Percentiles rank a stretch among this genome's conserved stretches.
phyloP scores from a whole-genome alignment of 306 rosid genomes.

The Trifolium subterraneum region DNA sequence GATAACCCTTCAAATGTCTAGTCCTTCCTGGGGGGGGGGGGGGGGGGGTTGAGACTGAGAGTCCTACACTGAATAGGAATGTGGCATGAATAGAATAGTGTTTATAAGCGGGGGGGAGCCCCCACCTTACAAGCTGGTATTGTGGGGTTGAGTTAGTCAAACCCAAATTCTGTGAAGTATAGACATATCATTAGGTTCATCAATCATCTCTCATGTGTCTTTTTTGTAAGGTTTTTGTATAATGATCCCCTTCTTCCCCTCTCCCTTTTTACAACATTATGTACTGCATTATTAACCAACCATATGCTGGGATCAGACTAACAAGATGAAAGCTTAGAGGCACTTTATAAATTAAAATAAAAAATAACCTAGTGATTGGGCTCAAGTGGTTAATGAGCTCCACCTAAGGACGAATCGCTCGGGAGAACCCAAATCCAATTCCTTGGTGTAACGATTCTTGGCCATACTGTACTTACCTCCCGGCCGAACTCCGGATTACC shows the following conservation, averaged over 20 bases:
- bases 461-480: no score
- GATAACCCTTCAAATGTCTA: not conserved
- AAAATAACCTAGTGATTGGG: not conserved
- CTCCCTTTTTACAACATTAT: not conserved
- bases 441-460: no score
- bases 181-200: not conserved
- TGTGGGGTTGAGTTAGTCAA: not conserved
- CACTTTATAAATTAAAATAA: slow-evolving; percentile 20
- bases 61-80: not conserved
- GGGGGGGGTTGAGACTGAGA: not conserved
- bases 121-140: not conserved
- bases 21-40: not conserved
- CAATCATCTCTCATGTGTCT: not conserved
- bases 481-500: no score
- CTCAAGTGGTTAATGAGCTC: no score
- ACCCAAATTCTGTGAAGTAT: not conserved
- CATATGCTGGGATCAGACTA: slow-evolving; percentile 4
- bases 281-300: slow-evolving; percentile 1
- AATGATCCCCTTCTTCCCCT: not conserved
- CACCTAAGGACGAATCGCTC: no score
- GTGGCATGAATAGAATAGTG: not conserved
- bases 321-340: slow-evolving; percentile 7
- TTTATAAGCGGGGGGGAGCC: not conserved
- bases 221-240: not conserved
- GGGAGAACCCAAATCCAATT: no score